Conservation (phyloP, 805 yeast species). For the Teunomyces aglyptinius region DNA sequence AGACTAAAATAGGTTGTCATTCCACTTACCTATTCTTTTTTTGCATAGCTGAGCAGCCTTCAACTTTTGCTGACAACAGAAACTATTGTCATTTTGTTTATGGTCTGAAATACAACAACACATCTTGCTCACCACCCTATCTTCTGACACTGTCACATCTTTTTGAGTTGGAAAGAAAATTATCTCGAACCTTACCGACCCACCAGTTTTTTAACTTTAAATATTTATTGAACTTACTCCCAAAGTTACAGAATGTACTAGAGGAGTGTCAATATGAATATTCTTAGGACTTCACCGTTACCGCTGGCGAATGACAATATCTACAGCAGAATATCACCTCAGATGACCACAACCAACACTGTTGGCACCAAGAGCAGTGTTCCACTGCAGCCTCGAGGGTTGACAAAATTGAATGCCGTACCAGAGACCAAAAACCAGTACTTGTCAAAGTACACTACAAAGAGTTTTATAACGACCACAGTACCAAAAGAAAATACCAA, state of each 20-base stretch:
- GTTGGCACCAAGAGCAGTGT: not conserved
- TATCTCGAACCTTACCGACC: not conserved
- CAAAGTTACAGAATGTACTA: slow-evolving; percentile 1
- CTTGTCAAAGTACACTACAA: not conserved
- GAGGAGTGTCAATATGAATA: not conserved
- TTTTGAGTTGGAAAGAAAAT: not conserved
- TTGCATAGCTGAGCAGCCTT: not conserved
- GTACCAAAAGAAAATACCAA: not conserved
- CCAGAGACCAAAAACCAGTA: not conserved
- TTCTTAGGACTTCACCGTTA: slow-evolving; percentile 11
- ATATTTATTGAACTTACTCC: not conserved
- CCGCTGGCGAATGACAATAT: slow-evolving; percentile 13
- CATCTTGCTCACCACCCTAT: no score
- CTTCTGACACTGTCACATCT: not conserved
- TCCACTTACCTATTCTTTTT: not conserved
- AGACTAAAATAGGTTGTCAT: not conserved
- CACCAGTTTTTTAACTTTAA: not conserved
- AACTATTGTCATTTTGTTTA: no score
- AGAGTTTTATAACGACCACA: not conserved
- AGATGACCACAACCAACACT: slow-evolving; percentile 6
- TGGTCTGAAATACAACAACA: no score
- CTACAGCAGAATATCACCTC: slow-evolving; percentile 8
- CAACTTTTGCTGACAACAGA: not conserved
- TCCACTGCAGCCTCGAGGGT: not conserved
- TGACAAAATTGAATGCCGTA: not conserved